phyloP scores from a whole-genome alignment of 139 green algal genomes.

The Marvania coccoides region DNA sequence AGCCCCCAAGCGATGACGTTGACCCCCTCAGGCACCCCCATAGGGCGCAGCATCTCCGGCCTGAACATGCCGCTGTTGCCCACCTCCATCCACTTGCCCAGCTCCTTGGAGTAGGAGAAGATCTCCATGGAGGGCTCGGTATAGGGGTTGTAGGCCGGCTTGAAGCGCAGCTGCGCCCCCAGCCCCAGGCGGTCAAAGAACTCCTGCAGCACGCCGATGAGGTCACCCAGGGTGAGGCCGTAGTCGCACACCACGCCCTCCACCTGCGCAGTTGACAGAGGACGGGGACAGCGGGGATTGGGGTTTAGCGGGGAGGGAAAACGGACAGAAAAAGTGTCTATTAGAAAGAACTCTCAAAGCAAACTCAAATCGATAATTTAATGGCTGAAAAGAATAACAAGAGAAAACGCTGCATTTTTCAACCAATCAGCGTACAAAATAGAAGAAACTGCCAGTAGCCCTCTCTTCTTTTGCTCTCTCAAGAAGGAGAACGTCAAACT shows the following conservation, averaged over 20 bases:
- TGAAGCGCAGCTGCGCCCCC: conserved; percentile 89
- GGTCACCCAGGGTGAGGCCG: conserved; percentile 84
- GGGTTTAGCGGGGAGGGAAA: background rate
- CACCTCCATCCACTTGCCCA: conserved; percentile 98
- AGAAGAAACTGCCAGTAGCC: too few relatives aligned
- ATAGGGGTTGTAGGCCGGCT: conserved; percentile 99
- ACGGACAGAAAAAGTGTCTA: background rate
- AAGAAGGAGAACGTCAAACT: too few relatives aligned
- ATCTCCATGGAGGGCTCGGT: conserved; percentile 99
- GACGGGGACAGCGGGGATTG: background rate
- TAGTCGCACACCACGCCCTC: conserved; percentile 74
- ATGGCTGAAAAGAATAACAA: too few relatives aligned
- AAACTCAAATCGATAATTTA: too few relatives aligned
- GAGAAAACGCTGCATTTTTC: too few relatives aligned
- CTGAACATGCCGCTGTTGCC: conserved; percentile 95
- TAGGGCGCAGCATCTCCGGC: conserved; percentile 97
- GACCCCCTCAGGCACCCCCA: conserved; percentile 95
- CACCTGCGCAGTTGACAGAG: too few relatives aligned
- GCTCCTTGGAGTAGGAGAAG: conserved; percentile 91
- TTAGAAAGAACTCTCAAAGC: too few relatives aligned
- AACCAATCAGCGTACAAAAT: too few relatives aligned
- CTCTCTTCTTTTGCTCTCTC: too few relatives aligned
- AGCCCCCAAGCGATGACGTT: conserved; percentile 98
- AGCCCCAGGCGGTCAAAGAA: conserved; percentile 96
- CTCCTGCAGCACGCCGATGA: conserved; percentile 80